These are phyloP conservation scores for Phytophthora brassicae DNA, from an alignment of 352 stramenopile genomes.

Conservation along the genomic window DNA sequence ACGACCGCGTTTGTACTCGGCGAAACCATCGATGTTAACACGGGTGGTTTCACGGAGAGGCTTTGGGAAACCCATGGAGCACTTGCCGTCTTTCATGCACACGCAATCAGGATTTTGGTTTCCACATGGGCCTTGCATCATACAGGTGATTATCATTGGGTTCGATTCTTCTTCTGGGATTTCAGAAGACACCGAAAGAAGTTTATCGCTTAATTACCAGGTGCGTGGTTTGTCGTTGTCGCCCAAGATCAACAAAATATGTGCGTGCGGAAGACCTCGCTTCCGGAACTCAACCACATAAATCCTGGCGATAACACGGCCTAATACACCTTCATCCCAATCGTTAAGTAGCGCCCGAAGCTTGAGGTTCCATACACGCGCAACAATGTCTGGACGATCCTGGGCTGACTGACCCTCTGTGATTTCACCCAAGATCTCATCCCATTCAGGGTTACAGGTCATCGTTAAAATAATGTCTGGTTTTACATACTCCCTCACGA, in stretches of 20 bases:
- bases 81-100: constrained; percentile 24
- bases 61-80: constrained; percentile 30
- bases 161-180: constrained; percentile 17
- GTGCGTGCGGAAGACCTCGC: constrained; percentile 43
- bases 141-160: constrained; percentile 5
- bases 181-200: constrained; percentile 29
- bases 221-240: constrained; percentile 28
- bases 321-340: constrained; percentile 26
- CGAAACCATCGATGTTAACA: not conserved
- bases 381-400: constrained; percentile 25
- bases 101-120: not conserved
- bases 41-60: constrained; percentile 3
- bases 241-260: constrained; percentile 49
- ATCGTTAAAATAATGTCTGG: constrained; percentile 53
- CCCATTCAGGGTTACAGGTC: constrained; percentile 51
- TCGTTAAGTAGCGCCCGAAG: constrained; percentile 21
- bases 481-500: constrained; percentile 41
- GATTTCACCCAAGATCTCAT: constrained; percentile 29
- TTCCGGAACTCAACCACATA: constrained; percentile 55
- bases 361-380: constrained; percentile 26
- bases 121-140: constrained; percentile 17
- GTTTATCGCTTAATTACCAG: constrained; percentile 5
- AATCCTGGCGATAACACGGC: constrained; percentile 25
- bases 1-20: too few species aligned
- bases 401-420: constrained; percentile 5